Evolutionary conservation across 371 early-diverging fungal species (phyloP).

Genomic region (Dinochytrium kinnereticum): DNA sequence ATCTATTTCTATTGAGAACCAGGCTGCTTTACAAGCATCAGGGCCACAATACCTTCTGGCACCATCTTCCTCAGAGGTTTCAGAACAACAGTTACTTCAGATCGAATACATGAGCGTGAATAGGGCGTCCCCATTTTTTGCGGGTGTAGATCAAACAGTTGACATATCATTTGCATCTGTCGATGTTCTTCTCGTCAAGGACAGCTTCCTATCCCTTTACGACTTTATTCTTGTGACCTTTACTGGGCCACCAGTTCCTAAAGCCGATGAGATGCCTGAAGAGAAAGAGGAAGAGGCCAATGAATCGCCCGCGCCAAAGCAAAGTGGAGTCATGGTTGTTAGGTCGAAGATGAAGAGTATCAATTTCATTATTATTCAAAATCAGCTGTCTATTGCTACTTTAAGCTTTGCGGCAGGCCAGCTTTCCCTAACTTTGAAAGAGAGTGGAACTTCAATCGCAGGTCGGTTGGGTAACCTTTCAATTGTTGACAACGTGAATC

Average conservation of each 20-base stretch:
- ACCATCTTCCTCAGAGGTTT: constrained; percentile 19
- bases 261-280: neutral
- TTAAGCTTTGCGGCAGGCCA: constrained; percentile 75
- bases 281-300: constrained; percentile 9
- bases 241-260: constrained; percentile 43
- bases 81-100: constrained; percentile 57
- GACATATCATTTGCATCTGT: constrained; percentile 84
- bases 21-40: constrained; percentile 40
- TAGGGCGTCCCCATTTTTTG: constrained; percentile 77
- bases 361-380: constrained; percentile 82
- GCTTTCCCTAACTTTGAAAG: constrained; percentile 67
- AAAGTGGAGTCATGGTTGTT: constrained; percentile 65
- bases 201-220: constrained; percentile 83
- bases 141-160: constrained; percentile 81
- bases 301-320: neutral
- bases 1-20: constrained; percentile 78
- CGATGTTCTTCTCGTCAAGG: constrained; percentile 82
- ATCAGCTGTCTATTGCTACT: constrained; percentile 79
- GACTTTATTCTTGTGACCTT: constrained; percentile 90
- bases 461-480: constrained; percentile 88
- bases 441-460: constrained; percentile 67
- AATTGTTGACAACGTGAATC: constrained; percentile 58
- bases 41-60: constrained; percentile 73
- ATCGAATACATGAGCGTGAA: constrained; percentile 79
- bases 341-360: constrained; percentile 80